Conservation (phyloP, 768 basidiomycete species). For the Pisolithus orientalis region DNA sequence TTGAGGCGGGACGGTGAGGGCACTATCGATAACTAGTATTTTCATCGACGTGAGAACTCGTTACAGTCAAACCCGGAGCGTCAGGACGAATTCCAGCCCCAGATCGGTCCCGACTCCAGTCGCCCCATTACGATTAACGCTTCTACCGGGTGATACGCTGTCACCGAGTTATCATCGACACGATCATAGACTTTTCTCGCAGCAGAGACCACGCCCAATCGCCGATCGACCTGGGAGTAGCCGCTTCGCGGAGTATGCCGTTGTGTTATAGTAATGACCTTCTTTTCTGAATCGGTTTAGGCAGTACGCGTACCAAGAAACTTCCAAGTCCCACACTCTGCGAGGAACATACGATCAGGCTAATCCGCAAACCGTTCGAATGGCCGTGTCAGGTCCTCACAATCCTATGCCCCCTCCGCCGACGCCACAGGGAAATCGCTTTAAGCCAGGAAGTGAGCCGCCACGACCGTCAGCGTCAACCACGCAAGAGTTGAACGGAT, state of each 20-base stretch:
- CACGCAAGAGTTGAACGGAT: not conserved
- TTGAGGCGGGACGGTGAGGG: conserved; percentile 38
- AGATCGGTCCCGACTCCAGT: conserved; percentile 48
- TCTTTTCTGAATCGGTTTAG: conserved; percentile 31
- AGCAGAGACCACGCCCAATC: conserved; percentile 6
- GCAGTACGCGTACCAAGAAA: conserved; percentile 59
- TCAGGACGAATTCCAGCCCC: conserved; percentile 51
- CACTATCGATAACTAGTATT: not conserved
- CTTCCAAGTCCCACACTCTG: conserved; percentile 34
- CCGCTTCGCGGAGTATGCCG: conserved; percentile 42
- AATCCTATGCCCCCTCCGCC: conserved; percentile 27
- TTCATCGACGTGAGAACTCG: not conserved
- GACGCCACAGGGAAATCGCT: conserved; percentile 16
- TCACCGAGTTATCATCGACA: conserved; percentile 24
- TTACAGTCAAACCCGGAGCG: conserved; percentile 14
- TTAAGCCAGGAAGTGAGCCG: conserved; percentile 18
- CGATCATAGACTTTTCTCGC: conserved; percentile 13
- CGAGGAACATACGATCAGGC: conserved; percentile 39
- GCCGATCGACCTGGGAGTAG: conserved; percentile 43
- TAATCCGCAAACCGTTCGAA: conserved; percentile 32
- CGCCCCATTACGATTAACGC: conserved; percentile 60
- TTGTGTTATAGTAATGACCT: conserved; percentile 10
- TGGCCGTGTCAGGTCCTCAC: conserved; percentile 23
- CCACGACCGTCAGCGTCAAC: conserved; percentile 9
- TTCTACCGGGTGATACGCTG: conserved; percentile 51